phyloP scores from a whole-genome alignment of 768 basidiomycete genomes.

The Macrocybe gigantea region DNA sequence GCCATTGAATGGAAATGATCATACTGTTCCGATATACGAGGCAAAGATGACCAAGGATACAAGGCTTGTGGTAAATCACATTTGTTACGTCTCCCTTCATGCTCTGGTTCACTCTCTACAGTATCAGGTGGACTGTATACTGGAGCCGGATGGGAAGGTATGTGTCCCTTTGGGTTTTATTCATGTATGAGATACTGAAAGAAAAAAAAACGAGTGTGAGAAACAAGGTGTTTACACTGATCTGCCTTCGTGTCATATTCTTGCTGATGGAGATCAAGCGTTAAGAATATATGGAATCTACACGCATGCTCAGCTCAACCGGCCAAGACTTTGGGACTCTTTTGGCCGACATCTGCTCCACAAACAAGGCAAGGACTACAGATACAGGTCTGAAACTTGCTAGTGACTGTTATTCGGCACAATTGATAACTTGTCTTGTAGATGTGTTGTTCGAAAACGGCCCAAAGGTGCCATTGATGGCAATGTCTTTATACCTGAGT shows the following conservation, averaged over 20 bases:
- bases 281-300: constrained; percentile 33
- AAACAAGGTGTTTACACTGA: constrained; percentile 14
- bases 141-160: constrained; percentile 27
- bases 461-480: constrained; percentile 40
- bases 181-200: too few species aligned
- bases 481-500: constrained; percentile 25
- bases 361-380: constrained; percentile 40
- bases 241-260: neutral
- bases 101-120: constrained; percentile 11
- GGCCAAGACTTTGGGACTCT: constrained; percentile 28
- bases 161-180: neutral
- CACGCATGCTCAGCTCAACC: constrained; percentile 31
- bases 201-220: constrained; percentile 14
- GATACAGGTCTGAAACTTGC: constrained; percentile 29
- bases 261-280: constrained; percentile 13
- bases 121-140: constrained; percentile 46
- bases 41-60: constrained; percentile 58
- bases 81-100: neutral
- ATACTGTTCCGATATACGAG: constrained; percentile 56
- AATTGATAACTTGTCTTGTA: neutral
- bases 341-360: constrained; percentile 28
- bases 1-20: constrained; percentile 36
- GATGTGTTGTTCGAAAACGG: neutral
- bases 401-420: too few species aligned
- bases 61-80: constrained; percentile 39